Evolutionary conservation across 352 stramenopile genomes (phyloP), one percentile per base, ranked within the genome.

Genomic region (Pythium coloratum): DNA sequence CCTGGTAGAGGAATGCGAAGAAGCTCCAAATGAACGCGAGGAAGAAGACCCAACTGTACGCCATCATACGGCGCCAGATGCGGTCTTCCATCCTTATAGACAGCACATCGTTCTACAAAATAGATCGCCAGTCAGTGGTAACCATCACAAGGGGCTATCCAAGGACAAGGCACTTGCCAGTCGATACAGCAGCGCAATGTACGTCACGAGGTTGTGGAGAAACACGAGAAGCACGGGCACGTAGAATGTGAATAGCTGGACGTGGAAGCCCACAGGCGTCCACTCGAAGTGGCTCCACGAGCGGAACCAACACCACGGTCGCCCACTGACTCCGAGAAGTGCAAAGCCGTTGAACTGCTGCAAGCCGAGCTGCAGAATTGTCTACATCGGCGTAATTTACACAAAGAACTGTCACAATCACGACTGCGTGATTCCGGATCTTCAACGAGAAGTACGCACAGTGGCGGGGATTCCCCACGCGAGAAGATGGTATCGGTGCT

Each of bases 221-320:
- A 89, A 78, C 2, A 76, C 68, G 9, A 84, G 34, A n/a, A 78
- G 42, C 3, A 91, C 60, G 0, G 82, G 85, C 1, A 54, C 61
- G 72, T 91, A 91, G 59, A 91, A 89, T 44, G 89, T 61, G 26
- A 73, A 64, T 26, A 93, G 64, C 54, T 93, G 81, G n/a, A 88
- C 55, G 61, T 81, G 77, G 38, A 90, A 88, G 13, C 73, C 82
- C 28, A 73, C 59, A 1, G 58, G 6, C 3, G 65, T 75, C 82
- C 85, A 93, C 53, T 82, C 64, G 55, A 73, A 78, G 51, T 80
- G 74, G 72, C 69, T 89, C 81, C 81, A 93, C 30, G 76, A 76
- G n/a, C 82, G 82, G 58, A 93, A 76, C 85, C 85, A 91, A 57
- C 85, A 93, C 84, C 85, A 93, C 7, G 82, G 82, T 0, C 84